These are phyloP conservation scores for Populus ilicifolia DNA, from an alignment of 345 rosid species.

Conservation along the genomic window DNA sequence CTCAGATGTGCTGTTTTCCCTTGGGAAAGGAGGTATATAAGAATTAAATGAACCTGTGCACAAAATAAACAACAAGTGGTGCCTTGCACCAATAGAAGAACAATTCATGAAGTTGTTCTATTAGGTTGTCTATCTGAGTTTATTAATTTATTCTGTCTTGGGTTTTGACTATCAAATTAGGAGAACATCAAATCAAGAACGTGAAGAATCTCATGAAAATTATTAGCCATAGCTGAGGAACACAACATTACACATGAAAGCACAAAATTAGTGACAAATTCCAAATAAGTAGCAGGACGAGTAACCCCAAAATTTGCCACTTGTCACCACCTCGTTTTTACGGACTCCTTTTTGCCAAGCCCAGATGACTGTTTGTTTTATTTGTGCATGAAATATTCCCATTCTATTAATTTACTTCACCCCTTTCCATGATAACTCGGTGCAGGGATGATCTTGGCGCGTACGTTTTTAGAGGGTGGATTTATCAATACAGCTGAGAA, in stretches of 20 bases:
- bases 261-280: not conserved
- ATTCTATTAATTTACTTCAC: not conserved
- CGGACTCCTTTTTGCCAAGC: not conserved
- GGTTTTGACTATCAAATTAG: not conserved
- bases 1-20: too few relatives aligned
- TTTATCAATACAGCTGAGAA: not conserved
- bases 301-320: not conserved
- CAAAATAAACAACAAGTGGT: not conserved
- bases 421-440: not conserved
- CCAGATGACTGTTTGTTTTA: not conserved
- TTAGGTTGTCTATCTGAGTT: not conserved
- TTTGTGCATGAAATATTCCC: not conserved
- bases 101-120: not conserved
- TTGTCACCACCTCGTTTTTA: not conserved
- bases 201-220: not conserved
- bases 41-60: too few relatives aligned
- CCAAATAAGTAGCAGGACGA: not conserved
- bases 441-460: not conserved
- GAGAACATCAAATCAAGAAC: not conserved
- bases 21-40: too few relatives aligned
- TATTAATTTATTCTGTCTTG: not conserved
- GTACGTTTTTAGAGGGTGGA: not conserved
- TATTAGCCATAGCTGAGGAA: not conserved
- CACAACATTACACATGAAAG: not conserved
- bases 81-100: not conserved